Evolutionary conservation across 495 filamentous ascomycete species (phyloP), one percentile per base, ranked within the genome.

Genomic region (Collariella sp.): DNA sequence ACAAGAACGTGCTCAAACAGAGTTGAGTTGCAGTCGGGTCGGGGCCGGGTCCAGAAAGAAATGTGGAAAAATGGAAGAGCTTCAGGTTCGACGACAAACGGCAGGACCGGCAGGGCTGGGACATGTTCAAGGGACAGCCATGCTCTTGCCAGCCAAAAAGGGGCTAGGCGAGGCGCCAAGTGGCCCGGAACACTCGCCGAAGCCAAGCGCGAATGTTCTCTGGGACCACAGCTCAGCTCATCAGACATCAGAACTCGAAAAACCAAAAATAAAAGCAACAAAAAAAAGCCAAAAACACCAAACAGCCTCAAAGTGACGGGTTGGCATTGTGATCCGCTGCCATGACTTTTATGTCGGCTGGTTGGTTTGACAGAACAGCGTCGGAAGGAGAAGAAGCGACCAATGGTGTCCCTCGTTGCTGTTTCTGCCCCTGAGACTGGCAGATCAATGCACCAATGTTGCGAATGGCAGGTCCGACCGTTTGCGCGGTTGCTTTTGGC

Each of bases 91-190:
- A 46, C 24, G 44, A 18, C 44, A 31, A 31, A 31, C 15, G 44
- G 44, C 18, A 42, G 6, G 40, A 23, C 23, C 29, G 42, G 9
- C n/a, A 16, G n/a, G 15, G n/a, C n/a, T n/a, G 26, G 26, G 9
- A 31, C 26, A 31, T 3, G 41, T 23, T 5, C 41, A 24, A 16
- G 23, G 41, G 15, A 29, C 23, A 29, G 23, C 23, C 19, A 20
- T 4, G 23, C 13, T 31, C 15, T 34, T 23, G 46, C 34, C 16
- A 42, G 46, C 53, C 38, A 1, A 24, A 26, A 55, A 12, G 36
- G 46, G 53, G 19, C 20, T 55, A 55, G 38, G 33, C 33, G 40
- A 33, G 54, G 40, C 46, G 48, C 54, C 40, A 50, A 56, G 54
- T 39, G 54, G 46, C 39, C 29, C 46, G 54, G 40, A 46, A 35